Evolutionary conservation across 2,329 filamentous ascomycete species (phyloP), one percentile per base, ranked within the genome.

Genomic region (Fusarium poae): DNA sequence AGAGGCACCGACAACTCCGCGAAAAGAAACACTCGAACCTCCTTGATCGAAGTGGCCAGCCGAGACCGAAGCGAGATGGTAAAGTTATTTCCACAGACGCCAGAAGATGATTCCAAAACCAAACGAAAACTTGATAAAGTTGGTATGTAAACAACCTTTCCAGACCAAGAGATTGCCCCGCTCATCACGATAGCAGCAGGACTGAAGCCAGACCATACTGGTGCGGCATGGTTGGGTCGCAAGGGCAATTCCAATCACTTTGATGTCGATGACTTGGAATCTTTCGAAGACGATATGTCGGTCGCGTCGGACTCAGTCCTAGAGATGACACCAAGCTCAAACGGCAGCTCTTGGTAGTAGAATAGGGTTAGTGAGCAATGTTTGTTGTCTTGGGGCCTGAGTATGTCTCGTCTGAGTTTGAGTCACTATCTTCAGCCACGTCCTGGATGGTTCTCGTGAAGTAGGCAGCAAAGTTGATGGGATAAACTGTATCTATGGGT

Each of bases 31-130:
- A 13, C 6, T 11, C 15, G 9, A 8, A 9, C 32, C 7, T 34
- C 32, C 1, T 4, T 4, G 35, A 8, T 39, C 12, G n/a, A 8
- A 20, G n/a, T 21, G 12, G 12, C 11, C 12, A 21, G 2, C 11
- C 35, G 7, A 12, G 15, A 21, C 35, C n/a, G 35, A 21, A 20
- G n/a, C 35, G n/a, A 8, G 35, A 39, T 12, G n/a, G 6, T 1
- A 6, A 39, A 21, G 5, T 13, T 2, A 4, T 7, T 1, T 13
- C 6, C 0, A 21, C 3, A 39, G 12, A 39, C 8, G 5, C 1
- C 2, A 6, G n/a, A 6, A 20, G n/a, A 20, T 20, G 21, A n/a
- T 4, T 2, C 12, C 5, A n/a, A 3, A 6, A 39, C 20, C n/a
- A 37, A 37, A 7, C 6, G 3, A 3, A 39, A 39, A 39, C 35